Percentiles rank a stretch among this genome's conserved stretches.
Evolutionary conservation across 2,329 filamentous ascomycete species (phyloP).

Genomic region (Apiospora malaysiana): DNA sequence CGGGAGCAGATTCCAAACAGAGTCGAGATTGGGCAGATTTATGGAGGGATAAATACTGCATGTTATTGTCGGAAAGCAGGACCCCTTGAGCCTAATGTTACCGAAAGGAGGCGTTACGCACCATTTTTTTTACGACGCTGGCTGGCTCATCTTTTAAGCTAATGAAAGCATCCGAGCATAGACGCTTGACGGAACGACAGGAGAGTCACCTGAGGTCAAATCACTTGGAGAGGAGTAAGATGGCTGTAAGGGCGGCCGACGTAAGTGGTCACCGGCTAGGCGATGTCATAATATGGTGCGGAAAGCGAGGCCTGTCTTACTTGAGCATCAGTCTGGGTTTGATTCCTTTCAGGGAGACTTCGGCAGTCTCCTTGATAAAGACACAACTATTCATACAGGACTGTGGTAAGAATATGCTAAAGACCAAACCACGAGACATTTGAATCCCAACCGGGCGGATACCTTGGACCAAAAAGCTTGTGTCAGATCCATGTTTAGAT

Average conservation of each 20-base stretch:
- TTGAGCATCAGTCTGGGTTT: background rate
- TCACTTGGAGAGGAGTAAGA: background rate
- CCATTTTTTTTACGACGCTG: background rate
- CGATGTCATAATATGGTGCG: background rate
- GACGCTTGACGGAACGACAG: background rate
- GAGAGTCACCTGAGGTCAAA: background rate
- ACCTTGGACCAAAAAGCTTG: constrained; percentile 1
- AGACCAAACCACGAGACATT: background rate
- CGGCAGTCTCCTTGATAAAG: background rate
- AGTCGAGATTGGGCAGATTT: background rate
- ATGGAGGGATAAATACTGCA: background rate
- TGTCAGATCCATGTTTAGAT: background rate
- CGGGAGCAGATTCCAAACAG: background rate
- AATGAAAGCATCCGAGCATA: constrained; percentile 1
- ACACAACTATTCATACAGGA: background rate
- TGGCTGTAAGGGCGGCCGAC: background rate
- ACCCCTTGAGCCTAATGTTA: background rate
- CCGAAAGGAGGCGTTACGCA: background rate
- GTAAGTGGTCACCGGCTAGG: background rate
- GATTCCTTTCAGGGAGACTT: background rate
- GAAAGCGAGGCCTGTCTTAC: background rate
- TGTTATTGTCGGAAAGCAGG: background rate
- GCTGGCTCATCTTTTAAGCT: background rate
- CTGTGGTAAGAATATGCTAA: background rate
- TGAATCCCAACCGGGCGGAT: background rate